Evolutionary conservation across 2,329 filamentous ascomycete species (phyloP).

Genomic region (Trichophyton benhamiae): DNA sequence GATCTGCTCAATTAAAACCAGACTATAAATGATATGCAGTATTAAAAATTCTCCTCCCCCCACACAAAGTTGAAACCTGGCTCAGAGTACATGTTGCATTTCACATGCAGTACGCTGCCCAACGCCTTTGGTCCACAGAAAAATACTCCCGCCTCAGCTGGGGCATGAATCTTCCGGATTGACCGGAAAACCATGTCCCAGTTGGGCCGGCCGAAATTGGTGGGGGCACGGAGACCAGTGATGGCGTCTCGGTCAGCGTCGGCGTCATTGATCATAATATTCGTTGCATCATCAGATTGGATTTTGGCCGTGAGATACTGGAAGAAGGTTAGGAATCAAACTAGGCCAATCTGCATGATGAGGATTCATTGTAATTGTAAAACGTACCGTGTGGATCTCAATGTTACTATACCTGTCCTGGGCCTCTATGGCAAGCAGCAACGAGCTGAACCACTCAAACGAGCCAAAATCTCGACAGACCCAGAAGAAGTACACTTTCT

Average conservation of each 20-base stretch:
- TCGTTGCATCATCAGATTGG: conserved; percentile 72
- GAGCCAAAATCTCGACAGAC: conserved; percentile 78
- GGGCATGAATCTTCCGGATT: conserved; percentile 64
- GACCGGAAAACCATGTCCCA: conserved; percentile 85
- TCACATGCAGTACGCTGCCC: conserved; percentile 64
- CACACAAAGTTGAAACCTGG: conserved; percentile 52
- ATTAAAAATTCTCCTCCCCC: conserved; percentile 43
- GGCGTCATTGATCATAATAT: conserved; percentile 87
- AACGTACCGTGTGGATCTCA: conserved; percentile 53
- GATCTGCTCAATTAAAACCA: no score
- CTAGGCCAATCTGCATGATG: no score
- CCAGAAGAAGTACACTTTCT: conserved; percentile 91
- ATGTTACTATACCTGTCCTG: conserved; percentile 75
- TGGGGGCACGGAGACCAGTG: conserved; percentile 67
- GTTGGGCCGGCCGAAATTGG: conserved; percentile 71
- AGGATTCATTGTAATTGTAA: not conserved
- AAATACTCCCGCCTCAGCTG: conserved; percentile 64
- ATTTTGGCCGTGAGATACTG: conserved; percentile 75
- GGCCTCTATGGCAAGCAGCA: conserved; percentile 72
- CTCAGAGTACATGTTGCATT: conserved; percentile 80
- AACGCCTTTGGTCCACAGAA: conserved; percentile 76
- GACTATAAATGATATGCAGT: no score
- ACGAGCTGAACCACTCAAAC: conserved; percentile 79
- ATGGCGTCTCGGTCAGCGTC: conserved; percentile 76
- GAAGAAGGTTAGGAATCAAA: not conserved